phyloP scores from a whole-genome alignment of 2,329 filamentous ascomycete species.

The Aureobasidium sp. region DNA sequence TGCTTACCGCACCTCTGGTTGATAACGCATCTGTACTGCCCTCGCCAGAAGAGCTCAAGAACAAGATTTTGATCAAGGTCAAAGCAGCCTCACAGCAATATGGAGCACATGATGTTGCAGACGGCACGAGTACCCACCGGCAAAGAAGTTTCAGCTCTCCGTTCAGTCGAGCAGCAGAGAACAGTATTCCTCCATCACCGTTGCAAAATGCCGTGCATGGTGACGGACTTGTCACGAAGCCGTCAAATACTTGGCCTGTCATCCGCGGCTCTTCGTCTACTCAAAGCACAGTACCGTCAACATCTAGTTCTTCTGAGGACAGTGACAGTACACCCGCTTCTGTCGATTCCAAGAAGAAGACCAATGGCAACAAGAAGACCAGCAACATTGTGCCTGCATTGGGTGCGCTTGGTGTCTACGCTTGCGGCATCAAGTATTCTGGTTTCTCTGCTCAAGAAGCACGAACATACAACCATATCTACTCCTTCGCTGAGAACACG shows the following conservation, averaged over 20 bases:
- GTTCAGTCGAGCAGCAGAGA: slow-evolving; percentile 55
- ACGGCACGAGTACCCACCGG: slow-evolving; percentile 30
- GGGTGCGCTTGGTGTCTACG: slow-evolving; percentile 76
- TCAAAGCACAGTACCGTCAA: slow-evolving; percentile 48
- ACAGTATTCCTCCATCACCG: slow-evolving; percentile 40
- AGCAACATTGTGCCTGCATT: slow-evolving; percentile 84
- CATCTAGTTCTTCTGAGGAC: slow-evolving; percentile 63
- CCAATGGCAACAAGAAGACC: slow-evolving; percentile 38
- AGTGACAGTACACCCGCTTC: slow-evolving; percentile 58
- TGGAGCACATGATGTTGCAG: slow-evolving; percentile 14
- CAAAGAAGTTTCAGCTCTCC: slow-evolving; percentile 71
- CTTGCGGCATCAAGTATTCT: slow-evolving; percentile 72
- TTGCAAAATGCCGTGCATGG: neutral
- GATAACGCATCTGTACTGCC: slow-evolving; percentile 63
- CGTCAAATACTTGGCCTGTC: slow-evolving; percentile 41
- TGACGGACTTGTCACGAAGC: neutral
- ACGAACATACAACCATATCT: slow-evolving; percentile 86
- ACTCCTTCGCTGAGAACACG: slow-evolving; percentile 85
- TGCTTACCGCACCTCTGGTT: slow-evolving; percentile 70
- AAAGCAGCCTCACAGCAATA: slow-evolving; percentile 63
- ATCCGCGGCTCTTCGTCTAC: slow-evolving; percentile 51
- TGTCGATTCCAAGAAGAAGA: slow-evolving; percentile 49
- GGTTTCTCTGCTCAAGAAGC: slow-evolving; percentile 73
- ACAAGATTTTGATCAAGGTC: slow-evolving; percentile 86
- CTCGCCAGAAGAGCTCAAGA: slow-evolving; percentile 75